phyloP scores from a whole-genome alignment of 805 yeast genomes.

The Candida ulmi region DNA sequence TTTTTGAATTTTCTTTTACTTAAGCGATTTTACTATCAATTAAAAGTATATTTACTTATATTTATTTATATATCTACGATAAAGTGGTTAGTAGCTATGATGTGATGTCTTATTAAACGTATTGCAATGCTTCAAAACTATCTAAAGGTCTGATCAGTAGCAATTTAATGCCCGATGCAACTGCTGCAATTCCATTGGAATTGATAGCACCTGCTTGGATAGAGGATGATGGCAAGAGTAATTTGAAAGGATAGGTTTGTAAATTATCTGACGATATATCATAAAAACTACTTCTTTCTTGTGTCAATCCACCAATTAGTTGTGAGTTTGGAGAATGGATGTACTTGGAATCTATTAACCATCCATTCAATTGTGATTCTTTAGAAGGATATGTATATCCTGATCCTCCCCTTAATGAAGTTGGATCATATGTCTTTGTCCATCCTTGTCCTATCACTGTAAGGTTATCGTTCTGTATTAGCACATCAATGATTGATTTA shows the following conservation, averaged over 20 bases:
- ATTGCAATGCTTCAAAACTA: slow-evolving; percentile 21
- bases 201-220: slow-evolving; percentile 20
- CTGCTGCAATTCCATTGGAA: slow-evolving; percentile 18
- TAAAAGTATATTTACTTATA: no score
- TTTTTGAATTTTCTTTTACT: no score
- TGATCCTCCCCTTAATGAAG: slow-evolving; percentile 26
- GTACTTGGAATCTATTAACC: slow-evolving; percentile 15
- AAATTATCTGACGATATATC: slow-evolving; percentile 14
- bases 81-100: no score
- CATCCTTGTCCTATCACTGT: slow-evolving; percentile 29
- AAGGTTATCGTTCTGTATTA: slow-evolving; percentile 19
- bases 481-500: slow-evolving; percentile 16
- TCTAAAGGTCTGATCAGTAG: slow-evolving; percentile 21
- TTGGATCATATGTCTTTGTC: slow-evolving; percentile 26
- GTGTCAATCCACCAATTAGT: slow-evolving; percentile 17
- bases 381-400: slow-evolving; percentile 25
- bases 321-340: slow-evolving; percentile 9
- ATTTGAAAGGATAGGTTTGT: slow-evolving; percentile 17
- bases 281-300: slow-evolving; percentile 20
- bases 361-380: slow-evolving; percentile 16
- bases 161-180: slow-evolving; percentile 19
- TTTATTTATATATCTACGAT: no score
- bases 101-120: background rate
- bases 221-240: slow-evolving; percentile 15
- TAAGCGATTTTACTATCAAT: no score